phyloP scores from a whole-genome alignment of 805 yeast species.

The Candida khao-thaluensis region DNA sequence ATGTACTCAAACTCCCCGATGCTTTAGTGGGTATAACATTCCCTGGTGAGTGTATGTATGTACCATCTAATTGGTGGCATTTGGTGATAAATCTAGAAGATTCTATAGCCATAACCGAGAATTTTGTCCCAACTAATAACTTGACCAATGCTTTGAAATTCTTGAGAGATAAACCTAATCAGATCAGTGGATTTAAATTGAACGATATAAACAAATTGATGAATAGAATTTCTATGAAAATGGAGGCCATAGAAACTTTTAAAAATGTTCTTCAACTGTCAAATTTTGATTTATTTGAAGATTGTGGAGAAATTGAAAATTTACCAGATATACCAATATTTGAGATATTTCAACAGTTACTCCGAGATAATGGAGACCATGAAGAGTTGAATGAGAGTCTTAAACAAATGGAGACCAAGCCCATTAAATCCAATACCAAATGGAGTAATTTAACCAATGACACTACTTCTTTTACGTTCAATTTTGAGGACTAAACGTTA shows the following conservation, averaged over 20 bases:
- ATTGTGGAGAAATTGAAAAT: conserved; percentile 56
- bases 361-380: conserved; percentile 39
- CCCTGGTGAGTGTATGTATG: conserved; percentile 83
- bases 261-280: conserved; percentile 12
- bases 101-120: conserved; percentile 84
- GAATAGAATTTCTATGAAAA: conserved; percentile 11
- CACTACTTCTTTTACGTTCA: conserved; percentile 4
- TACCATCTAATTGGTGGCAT: conserved; percentile 99
- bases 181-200: conserved; percentile 77
- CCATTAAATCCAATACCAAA: not conserved
- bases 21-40: conserved; percentile 71
- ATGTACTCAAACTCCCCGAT: conserved; percentile 53
- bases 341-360: conserved; percentile 56
- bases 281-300: conserved; percentile 40
- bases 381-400: conserved; percentile 24
- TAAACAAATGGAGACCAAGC: conserved; percentile 1
- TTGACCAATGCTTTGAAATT: conserved; percentile 64
- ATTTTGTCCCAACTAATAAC: conserved; percentile 72
- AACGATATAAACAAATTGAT: conserved; percentile 46
- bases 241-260: conserved; percentile 4
- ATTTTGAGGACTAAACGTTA: conserved; percentile 2
- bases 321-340: conserved; percentile 55
- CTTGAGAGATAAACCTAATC: conserved; percentile 63
- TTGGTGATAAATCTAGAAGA: conserved; percentile 82
- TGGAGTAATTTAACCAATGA: conserved; percentile 8